Conservation (phyloP, 2,329 filamentous ascomycete species). For the Plenodomus lindquistii region DNA sequence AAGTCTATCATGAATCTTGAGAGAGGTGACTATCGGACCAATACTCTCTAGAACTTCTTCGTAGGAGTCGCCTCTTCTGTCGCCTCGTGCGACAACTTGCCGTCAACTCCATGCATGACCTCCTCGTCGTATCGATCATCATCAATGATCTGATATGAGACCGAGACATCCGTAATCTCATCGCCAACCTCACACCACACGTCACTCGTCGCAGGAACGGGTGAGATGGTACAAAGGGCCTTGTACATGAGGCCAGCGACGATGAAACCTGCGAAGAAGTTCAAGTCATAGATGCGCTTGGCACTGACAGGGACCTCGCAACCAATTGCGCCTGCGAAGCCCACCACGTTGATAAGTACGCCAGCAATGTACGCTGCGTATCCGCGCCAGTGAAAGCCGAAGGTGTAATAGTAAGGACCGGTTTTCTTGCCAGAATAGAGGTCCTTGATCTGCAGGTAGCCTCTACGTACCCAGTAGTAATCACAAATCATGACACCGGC, state of each 20-base stretch:
- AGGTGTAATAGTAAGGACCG: slow-evolving; percentile 73
- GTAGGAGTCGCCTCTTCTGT: slow-evolving; percentile 9
- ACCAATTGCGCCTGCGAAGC: slow-evolving; percentile 83
- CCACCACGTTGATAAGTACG: slow-evolving; percentile 88
- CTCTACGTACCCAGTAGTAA: slow-evolving; percentile 83
- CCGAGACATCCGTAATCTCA: slow-evolving; percentile 31
- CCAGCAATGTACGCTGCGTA: slow-evolving; percentile 82
- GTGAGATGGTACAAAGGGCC: slow-evolving; percentile 67
- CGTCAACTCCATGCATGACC: slow-evolving; percentile 20
- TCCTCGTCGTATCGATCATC: slow-evolving; percentile 34
- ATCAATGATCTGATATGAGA: slow-evolving; percentile 31
- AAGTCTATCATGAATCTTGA: neutral
- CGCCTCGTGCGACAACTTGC: slow-evolving; percentile 10
- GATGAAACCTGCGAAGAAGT: slow-evolving; percentile 85
- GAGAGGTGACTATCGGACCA: neutral
- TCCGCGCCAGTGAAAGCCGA: slow-evolving; percentile 79
- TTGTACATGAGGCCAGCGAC: slow-evolving; percentile 72
- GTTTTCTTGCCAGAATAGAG: slow-evolving; percentile 73
- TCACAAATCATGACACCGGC: slow-evolving; percentile 88
- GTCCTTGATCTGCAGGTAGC: slow-evolving; percentile 76
- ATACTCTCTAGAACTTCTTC: slow-evolving; percentile 11
- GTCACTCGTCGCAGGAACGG: slow-evolving; percentile 74
- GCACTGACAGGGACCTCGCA: slow-evolving; percentile 73
- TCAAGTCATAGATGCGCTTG: slow-evolving; percentile 84
- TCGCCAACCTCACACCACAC: slow-evolving; percentile 77